Conservation (phyloP, 1,139 yeast species). For the Kurtzmaniella natalensis region DNA sequence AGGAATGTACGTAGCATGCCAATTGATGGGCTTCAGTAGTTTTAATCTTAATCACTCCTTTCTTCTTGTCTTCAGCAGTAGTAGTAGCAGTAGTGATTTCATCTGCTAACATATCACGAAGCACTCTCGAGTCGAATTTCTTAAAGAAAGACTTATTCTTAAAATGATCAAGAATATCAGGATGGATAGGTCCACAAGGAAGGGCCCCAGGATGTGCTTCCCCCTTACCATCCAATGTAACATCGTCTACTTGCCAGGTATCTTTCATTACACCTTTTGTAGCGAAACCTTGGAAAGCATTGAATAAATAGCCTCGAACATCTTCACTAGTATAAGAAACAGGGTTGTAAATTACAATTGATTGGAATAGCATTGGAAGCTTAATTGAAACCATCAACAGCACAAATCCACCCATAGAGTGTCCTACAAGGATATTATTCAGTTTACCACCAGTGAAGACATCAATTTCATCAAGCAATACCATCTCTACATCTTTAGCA, state of each 20-base stretch:
- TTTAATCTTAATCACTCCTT: constrained; percentile 21
- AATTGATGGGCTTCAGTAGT: constrained; percentile 36
- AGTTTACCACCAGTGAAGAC: constrained; percentile 30
- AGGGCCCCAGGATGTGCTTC: not conserved
- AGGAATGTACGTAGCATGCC: constrained; percentile 36
- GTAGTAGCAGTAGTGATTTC: constrained; percentile 21
- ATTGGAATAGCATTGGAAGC: constrained; percentile 45
- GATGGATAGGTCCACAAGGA: constrained; percentile 20
- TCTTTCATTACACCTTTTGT: constrained; percentile 9
- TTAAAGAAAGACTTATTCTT: constrained; percentile 36
- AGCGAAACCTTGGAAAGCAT: constrained; percentile 7
- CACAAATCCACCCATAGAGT: constrained; percentile 61
- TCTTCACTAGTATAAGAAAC: constrained; percentile 29
- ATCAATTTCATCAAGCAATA: constrained; percentile 11
- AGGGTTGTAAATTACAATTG: constrained; percentile 51
- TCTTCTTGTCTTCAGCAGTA: constrained; percentile 11
- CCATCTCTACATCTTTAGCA: constrained; percentile 34
- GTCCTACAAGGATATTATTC: constrained; percentile 45
- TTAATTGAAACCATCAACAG: constrained; percentile 39
- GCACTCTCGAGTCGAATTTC: constrained; percentile 36
- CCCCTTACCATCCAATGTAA: not conserved
- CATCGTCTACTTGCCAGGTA: constrained; percentile 7
- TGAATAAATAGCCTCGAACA: constrained; percentile 9
- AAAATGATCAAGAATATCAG: constrained; percentile 27
- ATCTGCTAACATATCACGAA: constrained; percentile 30